Evolutionary conservation across 805 yeast genomes (phyloP).

Genomic region (Pichia paraexigua): DNA sequence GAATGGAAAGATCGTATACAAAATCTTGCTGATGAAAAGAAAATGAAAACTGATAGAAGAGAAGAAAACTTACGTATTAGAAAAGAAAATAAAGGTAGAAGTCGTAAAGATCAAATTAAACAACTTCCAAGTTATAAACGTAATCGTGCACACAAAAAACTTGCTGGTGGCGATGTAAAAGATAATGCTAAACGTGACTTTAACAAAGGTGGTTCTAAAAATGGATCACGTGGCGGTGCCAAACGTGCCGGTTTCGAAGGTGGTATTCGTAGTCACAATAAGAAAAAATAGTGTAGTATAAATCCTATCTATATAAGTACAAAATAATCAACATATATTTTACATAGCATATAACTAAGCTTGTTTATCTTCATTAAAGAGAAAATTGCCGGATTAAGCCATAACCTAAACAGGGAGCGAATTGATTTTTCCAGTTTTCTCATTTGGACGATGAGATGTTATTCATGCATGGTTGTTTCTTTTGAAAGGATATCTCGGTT

Average conservation of each 20-base stretch:
- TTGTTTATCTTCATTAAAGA: no score
- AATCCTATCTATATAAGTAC: no score
- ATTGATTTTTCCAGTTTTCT: not conserved
- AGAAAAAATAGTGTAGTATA: constrained; percentile 3
- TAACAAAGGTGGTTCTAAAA: not conserved
- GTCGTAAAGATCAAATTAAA: constrained; percentile 64
- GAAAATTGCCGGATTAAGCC: not conserved
- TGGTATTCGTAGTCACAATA: constrained; percentile 19
- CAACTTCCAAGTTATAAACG: constrained; percentile 55
- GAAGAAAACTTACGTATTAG: constrained; percentile 85
- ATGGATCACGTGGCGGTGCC: not conserved
- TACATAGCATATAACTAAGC: not conserved
- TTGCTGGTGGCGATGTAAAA: constrained; percentile 2
- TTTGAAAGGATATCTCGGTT: not conserved
- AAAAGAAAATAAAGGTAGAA: constrained; percentile 76
- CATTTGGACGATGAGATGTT: not conserved
- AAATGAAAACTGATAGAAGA: constrained; percentile 75
- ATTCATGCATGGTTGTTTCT: not conserved
- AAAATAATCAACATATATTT: no score
- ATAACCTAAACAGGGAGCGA: not conserved
- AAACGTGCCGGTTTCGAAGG: constrained; percentile 86
- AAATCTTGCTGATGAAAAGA: constrained; percentile 64
- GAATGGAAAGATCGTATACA: constrained; percentile 92
- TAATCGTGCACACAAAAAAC: constrained; percentile 28
- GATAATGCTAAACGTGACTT: not conserved